Evolutionary conservation across 176 grass and related monocot species (phyloP), one percentile per base, ranked within the genome.

Genomic region (Zoysia pacifica): DNA sequence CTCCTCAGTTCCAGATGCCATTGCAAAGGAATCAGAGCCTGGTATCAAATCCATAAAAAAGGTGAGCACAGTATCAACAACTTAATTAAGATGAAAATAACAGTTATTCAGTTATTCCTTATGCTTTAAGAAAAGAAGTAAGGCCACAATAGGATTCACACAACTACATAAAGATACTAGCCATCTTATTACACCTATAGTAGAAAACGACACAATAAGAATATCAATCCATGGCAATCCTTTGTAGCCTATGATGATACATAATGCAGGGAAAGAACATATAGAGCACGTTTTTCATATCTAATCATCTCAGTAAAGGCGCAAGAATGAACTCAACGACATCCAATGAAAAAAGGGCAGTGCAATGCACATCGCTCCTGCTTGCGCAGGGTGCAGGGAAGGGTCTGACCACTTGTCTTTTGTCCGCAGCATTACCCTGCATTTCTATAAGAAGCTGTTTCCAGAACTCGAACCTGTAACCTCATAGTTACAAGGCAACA

Each of bases 1-100:
- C 51, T 91, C 81, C 49, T 88, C 84, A 73, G 78, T 85, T 78
- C 12, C 87, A 52, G 82, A 89, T 48, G 87, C 82, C 87, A 89
- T 89, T 77, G 45, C 45, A 73, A 82, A 44, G 18, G 41, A 54
- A 62, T 65, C 61, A 52, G 28, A 73, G 67, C 50, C 73, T 54
- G 65, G 60, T 19, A 78, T 67, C 58, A 52, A 89, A 72, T 67
- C 37, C 52, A 46, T 4, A 49, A 63, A 19, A 59, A 64, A 13
- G 2, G 40, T 7, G 40, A 51, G 6, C 8, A 45, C 67, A 81
- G 35, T 59, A 11, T 82, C 70, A 89, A 59, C 9, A 67, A 81
- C 2, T 59, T n/a, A 70, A 15, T 73, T 79, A 15, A 59, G 58
- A 72, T 70, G 71, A 65, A 86, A 75, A 58, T 64, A 37, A 51